A percentile compares a stretch with the other conserved stretches of the same genome.
phyloP scores from a whole-genome alignment of 768 basidiomycete species.

The Lactarius psammicola region DNA sequence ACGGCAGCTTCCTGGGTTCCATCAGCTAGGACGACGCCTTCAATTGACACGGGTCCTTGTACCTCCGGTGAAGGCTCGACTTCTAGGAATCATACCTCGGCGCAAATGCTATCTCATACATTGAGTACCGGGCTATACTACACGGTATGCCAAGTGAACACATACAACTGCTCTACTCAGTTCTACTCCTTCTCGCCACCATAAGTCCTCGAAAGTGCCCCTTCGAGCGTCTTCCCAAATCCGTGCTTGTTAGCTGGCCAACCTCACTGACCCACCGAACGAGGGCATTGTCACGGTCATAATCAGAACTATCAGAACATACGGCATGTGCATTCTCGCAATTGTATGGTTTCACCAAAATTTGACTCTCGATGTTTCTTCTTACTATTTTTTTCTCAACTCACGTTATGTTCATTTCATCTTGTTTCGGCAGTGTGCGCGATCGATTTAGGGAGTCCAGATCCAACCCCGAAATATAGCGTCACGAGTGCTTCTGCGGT shows the following conservation, averaged over 20 bases:
- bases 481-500: background rate
- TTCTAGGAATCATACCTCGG: background rate
- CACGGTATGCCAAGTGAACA: no score
- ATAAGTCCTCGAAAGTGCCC: background rate
- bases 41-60: no score
- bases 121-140: no score
- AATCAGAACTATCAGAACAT: background rate
- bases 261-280: background rate
- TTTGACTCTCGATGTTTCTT: no score
- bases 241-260: background rate
- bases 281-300: background rate
- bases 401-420: background rate
- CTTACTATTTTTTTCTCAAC: background rate
- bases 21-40: background rate
- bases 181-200: background rate
- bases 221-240: background rate
- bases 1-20: background rate
- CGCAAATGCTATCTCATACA: background rate
- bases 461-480: no score
- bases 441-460: background rate
- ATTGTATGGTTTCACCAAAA: no score
- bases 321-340: background rate
- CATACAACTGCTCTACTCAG: background rate
- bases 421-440: background rate
- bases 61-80: no score